Evolutionary conservation across 108 stramenopile genomes (phyloP).

Genomic region (Bacterosira constricta): DNA sequence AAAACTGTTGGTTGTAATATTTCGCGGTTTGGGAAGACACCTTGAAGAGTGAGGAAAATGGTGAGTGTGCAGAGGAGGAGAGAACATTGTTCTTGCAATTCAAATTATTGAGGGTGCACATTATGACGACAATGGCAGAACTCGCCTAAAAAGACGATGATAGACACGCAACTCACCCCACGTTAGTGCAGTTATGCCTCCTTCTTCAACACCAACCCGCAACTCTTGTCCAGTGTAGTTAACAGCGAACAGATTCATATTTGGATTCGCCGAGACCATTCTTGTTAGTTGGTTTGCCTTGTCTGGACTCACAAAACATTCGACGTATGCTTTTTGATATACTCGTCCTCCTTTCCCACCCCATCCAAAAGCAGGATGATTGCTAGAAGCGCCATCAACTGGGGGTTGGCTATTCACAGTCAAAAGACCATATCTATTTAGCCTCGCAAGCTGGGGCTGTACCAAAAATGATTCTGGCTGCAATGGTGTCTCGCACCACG

Average conservation of each 20-base stretch:
- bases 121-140: too few relatives aligned
- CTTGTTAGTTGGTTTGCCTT: conserved; percentile 64
- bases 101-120: too few relatives aligned
- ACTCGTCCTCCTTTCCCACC: conserved; percentile 92
- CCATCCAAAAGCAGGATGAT: conserved; percentile 91
- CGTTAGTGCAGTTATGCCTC: conserved; percentile 86
- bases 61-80: conserved; percentile 52
- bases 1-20: conserved; percentile 98
- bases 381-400: conserved; percentile 85
- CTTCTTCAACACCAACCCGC: conserved; percentile 58
- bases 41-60: neutral
- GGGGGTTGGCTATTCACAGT: conserved; percentile 96
- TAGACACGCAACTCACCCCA: conserved; percentile 75
- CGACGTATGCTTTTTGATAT: conserved; percentile 97
- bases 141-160: too few relatives aligned
- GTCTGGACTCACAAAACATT: conserved; percentile 92
- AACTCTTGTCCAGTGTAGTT: conserved; percentile 66
- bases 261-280: conserved; percentile 55
- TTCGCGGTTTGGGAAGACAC: conserved; percentile 78
- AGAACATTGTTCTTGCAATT: conserved; percentile 69
- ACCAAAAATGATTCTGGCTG: conserved; percentile 92
- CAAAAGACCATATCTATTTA: conserved; percentile 90
- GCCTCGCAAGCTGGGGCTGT: conserved; percentile 65
- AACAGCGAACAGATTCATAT: conserved; percentile 85
- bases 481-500: conserved; percentile 96